Percentiles rank a stretch among this genome's conserved stretches.
Conservation (phyloP, 306 rosid species). For the Malus domestica region DNA sequence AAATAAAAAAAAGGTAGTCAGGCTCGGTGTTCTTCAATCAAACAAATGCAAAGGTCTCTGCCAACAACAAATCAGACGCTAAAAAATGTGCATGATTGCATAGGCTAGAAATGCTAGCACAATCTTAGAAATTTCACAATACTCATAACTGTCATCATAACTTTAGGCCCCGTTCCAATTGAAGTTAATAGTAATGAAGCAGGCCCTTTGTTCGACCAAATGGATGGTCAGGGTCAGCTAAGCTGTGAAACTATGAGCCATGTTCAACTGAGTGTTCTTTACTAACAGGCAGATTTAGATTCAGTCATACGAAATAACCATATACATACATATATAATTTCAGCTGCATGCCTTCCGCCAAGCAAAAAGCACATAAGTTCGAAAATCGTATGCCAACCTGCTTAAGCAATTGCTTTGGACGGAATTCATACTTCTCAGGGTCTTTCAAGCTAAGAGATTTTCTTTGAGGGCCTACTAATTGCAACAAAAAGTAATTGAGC, state of each 20-base stretch:
- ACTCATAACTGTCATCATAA: too few species aligned
- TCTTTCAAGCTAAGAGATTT: conserved; percentile 90
- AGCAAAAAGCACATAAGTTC: conserved; percentile 1
- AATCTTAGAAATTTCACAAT: too few species aligned
- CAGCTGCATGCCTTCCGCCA: background rate
- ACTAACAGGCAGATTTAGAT: background rate
- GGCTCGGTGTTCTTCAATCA: background rate
- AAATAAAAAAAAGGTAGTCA: background rate
- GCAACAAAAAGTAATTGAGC: conserved; percentile 95
- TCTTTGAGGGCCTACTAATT: conserved; percentile 97
- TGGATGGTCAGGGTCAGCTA: background rate
- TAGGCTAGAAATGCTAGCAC: too few species aligned
- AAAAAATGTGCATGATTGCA: too few species aligned
- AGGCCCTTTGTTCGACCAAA: too few species aligned
- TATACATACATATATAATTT: background rate
- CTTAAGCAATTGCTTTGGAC: conserved; percentile 86
- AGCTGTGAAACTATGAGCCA: background rate
- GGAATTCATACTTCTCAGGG: conserved; percentile 95
- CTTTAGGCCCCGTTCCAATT: too few species aligned
- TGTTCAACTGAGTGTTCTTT: background rate
- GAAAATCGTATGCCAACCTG: conserved; percentile 48
- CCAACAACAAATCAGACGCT: too few species aligned
- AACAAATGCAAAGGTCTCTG: too few species aligned
- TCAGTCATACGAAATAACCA: background rate
- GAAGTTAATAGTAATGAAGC: too few species aligned